Percentiles rank a stretch among this genome's conserved stretches.
Evolutionary conservation across 192 early-diverging fungal species (phyloP).

Genomic region (Umbelopsis vinacea): DNA sequence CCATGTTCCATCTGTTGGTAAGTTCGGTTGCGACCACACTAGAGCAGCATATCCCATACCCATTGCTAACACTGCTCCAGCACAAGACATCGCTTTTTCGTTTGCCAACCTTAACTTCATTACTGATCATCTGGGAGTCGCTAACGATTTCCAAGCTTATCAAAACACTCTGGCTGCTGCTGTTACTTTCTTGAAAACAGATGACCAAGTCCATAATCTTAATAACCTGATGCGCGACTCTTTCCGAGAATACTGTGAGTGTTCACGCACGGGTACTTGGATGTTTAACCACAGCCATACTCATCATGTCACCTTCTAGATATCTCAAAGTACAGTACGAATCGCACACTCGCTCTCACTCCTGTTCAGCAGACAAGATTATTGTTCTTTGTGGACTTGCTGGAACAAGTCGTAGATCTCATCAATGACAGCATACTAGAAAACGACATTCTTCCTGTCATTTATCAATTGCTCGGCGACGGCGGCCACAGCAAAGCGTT

Average conservation of each 20-base stretch:
- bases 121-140: slow-evolving; percentile 45
- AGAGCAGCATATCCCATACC: background rate
- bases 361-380: slow-evolving; percentile 42
- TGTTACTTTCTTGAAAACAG: slow-evolving; percentile 42
- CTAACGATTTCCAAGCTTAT: slow-evolving; percentile 50
- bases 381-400: slow-evolving; percentile 51
- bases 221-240: slow-evolving; percentile 25
- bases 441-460: slow-evolving; percentile 45
- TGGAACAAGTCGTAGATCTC: slow-evolving; percentile 49
- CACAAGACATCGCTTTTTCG: slow-evolving; percentile 42
- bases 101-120: slow-evolving; percentile 57
- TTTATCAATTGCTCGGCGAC: slow-evolving; percentile 42
- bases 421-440: slow-evolving; percentile 53
- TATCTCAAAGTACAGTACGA: background rate
- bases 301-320: background rate
- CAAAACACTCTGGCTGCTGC: slow-evolving; percentile 51
- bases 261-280: background rate
- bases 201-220: slow-evolving; percentile 28
- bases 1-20: slow-evolving; percentile 23
- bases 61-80: background rate
- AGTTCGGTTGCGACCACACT: background rate
- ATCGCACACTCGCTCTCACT: slow-evolving; percentile 16
- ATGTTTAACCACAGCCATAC: too few species aligned
- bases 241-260: slow-evolving; percentile 35
- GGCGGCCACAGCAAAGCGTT: slow-evolving; percentile 46